A percentile compares a stretch with the other conserved stretches of the same genome.
Conservation (phyloP, 1,284 basidiomycete genomes). For the Cutaneotrichosporon mucoides region DNA sequence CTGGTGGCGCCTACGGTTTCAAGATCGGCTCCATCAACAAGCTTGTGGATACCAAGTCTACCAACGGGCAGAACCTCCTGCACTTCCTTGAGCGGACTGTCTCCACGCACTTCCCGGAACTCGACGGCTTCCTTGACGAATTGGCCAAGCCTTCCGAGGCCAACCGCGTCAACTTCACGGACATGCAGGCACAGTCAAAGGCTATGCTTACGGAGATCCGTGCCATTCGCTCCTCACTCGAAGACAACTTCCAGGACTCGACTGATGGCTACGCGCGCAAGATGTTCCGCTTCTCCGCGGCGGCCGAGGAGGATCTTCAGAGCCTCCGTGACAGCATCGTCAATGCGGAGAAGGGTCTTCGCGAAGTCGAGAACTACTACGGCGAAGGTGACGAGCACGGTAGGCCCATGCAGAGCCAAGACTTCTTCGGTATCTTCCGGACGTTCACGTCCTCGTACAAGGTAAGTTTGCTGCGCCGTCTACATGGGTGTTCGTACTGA, state of each 20-base stretch:
- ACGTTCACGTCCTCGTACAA: conserved; percentile 88
- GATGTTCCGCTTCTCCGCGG: conserved; percentile 82
- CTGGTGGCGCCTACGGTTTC: conserved; percentile 97
- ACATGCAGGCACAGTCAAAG: conserved; percentile 45
- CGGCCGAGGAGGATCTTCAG: conserved; percentile 67
- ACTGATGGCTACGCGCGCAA: conserved; percentile 74
- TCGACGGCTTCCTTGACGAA: conserved; percentile 86
- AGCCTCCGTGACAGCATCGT: conserved; percentile 80
- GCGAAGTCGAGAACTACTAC: conserved; percentile 81
- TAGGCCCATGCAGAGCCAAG: conserved; percentile 50
- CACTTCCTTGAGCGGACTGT: conserved; percentile 93
- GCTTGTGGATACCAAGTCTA: conserved; percentile 96
- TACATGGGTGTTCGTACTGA: background rate
- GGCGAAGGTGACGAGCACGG: conserved; percentile 77
- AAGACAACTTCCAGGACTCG: conserved; percentile 68
- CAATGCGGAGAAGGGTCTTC: conserved; percentile 71
- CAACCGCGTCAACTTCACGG: conserved; percentile 58
- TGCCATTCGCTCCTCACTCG: conserved; percentile 69
- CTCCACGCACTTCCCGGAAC: conserved; percentile 77
- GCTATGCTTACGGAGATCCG: conserved; percentile 75
- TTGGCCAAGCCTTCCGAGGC: conserved; percentile 85
- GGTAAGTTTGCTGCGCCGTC: conserved; percentile 49
- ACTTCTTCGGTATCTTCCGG: conserved; percentile 93
- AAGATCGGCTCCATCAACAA: conserved; percentile 97
- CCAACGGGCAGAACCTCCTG: conserved; percentile 85